Base-by-base conservation (phyloP, 176 grass and related monocot genomes). In the Hsuehochloa calcarea region DNA sequence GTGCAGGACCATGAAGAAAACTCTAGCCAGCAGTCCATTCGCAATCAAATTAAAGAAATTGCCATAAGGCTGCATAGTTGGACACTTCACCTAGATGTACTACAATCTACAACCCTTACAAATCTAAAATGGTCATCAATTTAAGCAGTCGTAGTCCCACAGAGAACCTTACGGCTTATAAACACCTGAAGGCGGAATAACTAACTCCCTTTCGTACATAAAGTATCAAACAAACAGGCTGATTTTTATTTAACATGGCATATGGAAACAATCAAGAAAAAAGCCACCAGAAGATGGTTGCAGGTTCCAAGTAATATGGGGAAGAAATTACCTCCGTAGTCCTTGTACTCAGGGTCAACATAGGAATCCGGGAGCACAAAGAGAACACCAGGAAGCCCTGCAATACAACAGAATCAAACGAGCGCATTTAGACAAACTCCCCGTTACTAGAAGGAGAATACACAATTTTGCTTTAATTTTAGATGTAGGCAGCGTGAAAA, bases 341-440 rank as follows among this genome's bases (percentile, higher is more conserved):
- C 95, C 82, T 95, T 93, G 87, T 95, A 61, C 69, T 93, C 88
- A 3, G 93, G 87, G 26, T 95, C 95, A 65, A 98, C 93, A 83
- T 95, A 98, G 1, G 93, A 93, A 91, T 98, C 95, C 0, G 93
- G 95, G 22, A 98, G 89, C 45, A 34, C 31, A 34, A 34, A 34
- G 31, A 34, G 31, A 34, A 34, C 31, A 34, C 31, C 31, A 34
- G 31, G 93, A 6, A 95, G 78, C 17, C 95, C 93, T 98, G 91
- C 89, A 16, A 95, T 92, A 54, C 8, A 80, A 4, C 17, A 66
- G 4, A 40, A 40, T 40, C 39, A 40, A 23, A 50, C 11, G 1
- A 23, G 39, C 3, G 10, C 46, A 35, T 74, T 37, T 40, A 85
- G 27, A 68, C 17, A 45, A 49, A 40, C 39, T 40, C 39, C 39